Conservation (phyloP, 345 rosid genomes). For the Cardamine chenopodiifolia region DNA sequence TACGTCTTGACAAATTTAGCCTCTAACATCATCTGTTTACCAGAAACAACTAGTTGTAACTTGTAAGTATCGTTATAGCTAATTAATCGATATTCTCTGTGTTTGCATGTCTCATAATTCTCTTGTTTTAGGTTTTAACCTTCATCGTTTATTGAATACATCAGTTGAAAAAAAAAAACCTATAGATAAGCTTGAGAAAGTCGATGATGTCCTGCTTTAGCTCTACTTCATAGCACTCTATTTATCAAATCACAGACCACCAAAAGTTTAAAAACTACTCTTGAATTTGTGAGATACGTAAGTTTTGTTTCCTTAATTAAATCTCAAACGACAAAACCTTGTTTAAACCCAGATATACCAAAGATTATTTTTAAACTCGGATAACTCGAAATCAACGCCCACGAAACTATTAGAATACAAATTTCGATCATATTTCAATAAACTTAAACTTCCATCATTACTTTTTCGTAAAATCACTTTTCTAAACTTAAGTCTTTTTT, state of each 20-base stretch:
- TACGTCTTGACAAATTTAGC: too few species aligned
- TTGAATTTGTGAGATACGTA: not conserved
- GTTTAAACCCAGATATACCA: not conserved
- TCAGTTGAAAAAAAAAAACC: not conserved
- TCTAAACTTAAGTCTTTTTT: not conserved
- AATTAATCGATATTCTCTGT: not conserved
- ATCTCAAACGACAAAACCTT: not conserved
- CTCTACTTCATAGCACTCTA: not conserved
- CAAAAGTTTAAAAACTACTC: not conserved
- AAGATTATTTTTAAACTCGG: not conserved
- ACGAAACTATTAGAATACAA: too few species aligned
- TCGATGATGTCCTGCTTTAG: not conserved
- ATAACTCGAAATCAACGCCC: not conserved
- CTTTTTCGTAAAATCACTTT: not conserved
- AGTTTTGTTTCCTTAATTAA: not conserved
- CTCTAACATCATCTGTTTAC: too few species aligned
- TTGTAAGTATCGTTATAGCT: not conserved
- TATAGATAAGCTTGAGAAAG: not conserved
- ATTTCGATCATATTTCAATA: not conserved
- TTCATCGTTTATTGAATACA: not conserved
- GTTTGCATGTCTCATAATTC: not conserved
- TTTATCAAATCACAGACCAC: not conserved
- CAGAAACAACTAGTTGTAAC: too few species aligned
- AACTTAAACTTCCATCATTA: not conserved
- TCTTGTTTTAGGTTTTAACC: not conserved